Evolutionary conservation across 163 green algal genomes (phyloP).

Genomic region (Volvox carteri): DNA sequence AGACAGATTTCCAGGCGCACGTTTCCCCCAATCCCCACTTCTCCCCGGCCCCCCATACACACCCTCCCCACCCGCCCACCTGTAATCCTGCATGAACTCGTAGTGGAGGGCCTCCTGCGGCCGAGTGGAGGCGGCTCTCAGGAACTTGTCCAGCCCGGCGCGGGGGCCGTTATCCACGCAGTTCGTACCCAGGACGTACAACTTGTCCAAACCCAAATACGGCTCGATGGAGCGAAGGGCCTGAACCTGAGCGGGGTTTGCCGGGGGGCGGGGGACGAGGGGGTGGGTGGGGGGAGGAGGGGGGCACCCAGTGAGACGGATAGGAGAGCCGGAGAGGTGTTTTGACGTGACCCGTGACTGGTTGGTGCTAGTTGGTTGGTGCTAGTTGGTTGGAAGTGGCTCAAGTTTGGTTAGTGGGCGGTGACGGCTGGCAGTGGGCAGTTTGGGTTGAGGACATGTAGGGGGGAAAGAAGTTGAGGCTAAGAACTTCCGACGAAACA

Average conservation of each 20-base stretch:
- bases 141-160: slow-evolving; percentile 94
- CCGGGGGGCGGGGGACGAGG: not conserved
- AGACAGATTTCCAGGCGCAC: not conserved
- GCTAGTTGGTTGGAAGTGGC: too few species aligned
- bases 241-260: slow-evolving; percentile 62
- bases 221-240: slow-evolving; percentile 92
- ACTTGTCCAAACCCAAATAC: slow-evolving; percentile 92
- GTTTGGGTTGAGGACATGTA: too few species aligned
- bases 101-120: slow-evolving; percentile 88
- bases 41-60: too few species aligned
- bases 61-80: not conserved
- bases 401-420: too few species aligned
- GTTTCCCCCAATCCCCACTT: not conserved
- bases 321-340: too few species aligned
- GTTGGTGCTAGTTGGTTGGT: too few species aligned
- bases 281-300: too few species aligned
- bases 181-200: slow-evolving; percentile 98
- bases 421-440: too few species aligned
- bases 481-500: too few species aligned
- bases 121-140: slow-evolving; percentile 84
- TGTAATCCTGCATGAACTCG: slow-evolving; percentile 97
- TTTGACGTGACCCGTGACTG: too few species aligned
- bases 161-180: slow-evolving; percentile 92
- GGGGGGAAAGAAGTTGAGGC: too few species aligned
- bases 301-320: too few species aligned